These are phyloP conservation scores for Fusarium pseudocircinatum DNA, from an alignment of 2,329 filamentous ascomycete species.

Conservation along the genomic window DNA sequence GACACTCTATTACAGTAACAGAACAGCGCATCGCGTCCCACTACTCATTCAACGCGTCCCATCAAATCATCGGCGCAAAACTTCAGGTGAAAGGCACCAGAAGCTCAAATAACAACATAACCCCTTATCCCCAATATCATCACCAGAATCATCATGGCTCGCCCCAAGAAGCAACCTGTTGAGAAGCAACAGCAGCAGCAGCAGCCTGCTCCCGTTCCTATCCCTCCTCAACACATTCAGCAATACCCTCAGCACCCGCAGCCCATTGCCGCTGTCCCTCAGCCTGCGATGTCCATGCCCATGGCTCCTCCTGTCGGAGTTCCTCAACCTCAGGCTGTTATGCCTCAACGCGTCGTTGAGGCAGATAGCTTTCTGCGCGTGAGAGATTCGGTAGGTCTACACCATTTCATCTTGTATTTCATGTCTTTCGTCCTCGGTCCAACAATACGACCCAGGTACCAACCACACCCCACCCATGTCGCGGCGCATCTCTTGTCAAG, in stretches of 20 bases:
- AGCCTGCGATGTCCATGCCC: constrained; percentile 53
- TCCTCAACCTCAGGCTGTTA: constrained; percentile 27
- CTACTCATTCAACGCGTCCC: constrained; percentile 28
- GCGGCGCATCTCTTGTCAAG: background rate
- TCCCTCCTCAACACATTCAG: constrained; percentile 35
- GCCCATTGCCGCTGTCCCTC: constrained; percentile 47
- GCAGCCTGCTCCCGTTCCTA: constrained; percentile 49
- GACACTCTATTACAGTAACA: constrained; percentile 32
- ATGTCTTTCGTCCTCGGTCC: background rate
- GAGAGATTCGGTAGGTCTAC: constrained; percentile 77
- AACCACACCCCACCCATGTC: background rate
- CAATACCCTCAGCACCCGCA: constrained; percentile 35
- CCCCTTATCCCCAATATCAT: background rate
- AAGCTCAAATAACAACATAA: background rate
- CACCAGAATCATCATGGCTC: constrained; percentile 51
- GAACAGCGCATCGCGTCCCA: constrained; percentile 31
- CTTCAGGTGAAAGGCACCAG: constrained; percentile 11
- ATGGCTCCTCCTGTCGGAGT: constrained; percentile 38
- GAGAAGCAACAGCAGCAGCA: constrained; percentile 41
- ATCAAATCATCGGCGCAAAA: constrained; percentile 7
- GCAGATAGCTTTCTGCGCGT: constrained; percentile 82
- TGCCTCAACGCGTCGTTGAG: constrained; percentile 61
- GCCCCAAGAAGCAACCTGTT: constrained; percentile 55
- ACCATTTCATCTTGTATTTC: constrained; percentile 17
- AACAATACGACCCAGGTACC: background rate